A percentile compares a stretch with the other conserved stretches of the same genome.
Evolutionary conservation across 768 basidiomycete genomes (phyloP).

Genomic region (Pholiota conissans): DNA sequence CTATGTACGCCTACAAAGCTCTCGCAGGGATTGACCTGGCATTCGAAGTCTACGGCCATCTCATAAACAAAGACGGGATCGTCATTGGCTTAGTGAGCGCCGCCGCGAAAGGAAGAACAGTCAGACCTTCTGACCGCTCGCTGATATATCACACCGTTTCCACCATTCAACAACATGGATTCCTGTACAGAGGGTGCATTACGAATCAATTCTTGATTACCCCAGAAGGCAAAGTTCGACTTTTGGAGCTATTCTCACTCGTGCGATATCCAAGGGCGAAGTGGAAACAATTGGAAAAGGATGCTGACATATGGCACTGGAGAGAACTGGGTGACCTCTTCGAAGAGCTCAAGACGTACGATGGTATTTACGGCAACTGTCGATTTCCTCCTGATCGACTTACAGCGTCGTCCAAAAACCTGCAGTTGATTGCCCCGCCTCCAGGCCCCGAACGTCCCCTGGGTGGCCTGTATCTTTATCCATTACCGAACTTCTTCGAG

Average conservation of each 20-base stretch:
- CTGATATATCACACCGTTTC: constrained; percentile 1
- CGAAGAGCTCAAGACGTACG: background rate
- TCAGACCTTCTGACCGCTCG: background rate
- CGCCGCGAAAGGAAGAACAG: background rate
- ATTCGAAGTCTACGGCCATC: constrained; percentile 5
- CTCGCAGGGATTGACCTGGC: background rate
- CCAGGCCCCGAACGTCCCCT: background rate
- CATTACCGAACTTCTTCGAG: background rate
- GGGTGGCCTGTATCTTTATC: background rate
- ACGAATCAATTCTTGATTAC: constrained; percentile 1
- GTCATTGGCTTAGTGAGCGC: background rate
- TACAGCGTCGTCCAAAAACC: background rate
- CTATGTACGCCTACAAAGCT: background rate
- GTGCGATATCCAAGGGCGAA: background rate
- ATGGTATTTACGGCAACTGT: background rate
- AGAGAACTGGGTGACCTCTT: background rate
- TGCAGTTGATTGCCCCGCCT: background rate
- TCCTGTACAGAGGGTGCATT: background rate
- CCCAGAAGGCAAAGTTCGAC: constrained; percentile 3
- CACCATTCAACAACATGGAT: background rate
- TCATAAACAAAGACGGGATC: background rate
- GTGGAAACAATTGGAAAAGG: background rate
- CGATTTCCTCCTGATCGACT: constrained; percentile 2
- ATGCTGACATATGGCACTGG: constrained; percentile 1
- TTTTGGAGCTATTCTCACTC: background rate